phyloP scores from a whole-genome alignment of 495 filamentous ascomycete genomes.

The Podospora pseudopauciseta region DNA sequence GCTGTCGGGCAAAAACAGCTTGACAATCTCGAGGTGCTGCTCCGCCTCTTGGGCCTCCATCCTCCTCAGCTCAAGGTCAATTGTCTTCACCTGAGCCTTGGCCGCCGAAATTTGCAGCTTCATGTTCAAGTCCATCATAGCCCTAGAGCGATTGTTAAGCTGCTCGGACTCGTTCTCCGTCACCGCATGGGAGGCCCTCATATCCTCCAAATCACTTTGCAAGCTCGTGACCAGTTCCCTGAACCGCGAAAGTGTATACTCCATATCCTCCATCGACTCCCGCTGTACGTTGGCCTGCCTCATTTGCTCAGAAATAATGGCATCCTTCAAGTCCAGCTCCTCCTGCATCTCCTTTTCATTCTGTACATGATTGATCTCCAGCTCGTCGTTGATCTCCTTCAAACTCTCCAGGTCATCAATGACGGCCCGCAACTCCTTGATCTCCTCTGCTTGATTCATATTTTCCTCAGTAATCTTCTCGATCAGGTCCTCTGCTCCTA shows the following conservation, averaged over 20 bases:
- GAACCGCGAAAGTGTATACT: constrained; percentile 85
- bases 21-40: constrained; percentile 82
- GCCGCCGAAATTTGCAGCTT: constrained; percentile 84
- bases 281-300: constrained; percentile 64
- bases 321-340: constrained; percentile 80
- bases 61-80: constrained; percentile 82
- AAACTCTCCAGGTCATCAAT: constrained; percentile 83
- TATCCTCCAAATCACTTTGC: constrained; percentile 85
- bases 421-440: constrained; percentile 72
- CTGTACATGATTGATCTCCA: constrained; percentile 89
- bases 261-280: constrained; percentile 74
- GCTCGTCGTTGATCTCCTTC: constrained; percentile 89
- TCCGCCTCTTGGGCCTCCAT: constrained; percentile 86
- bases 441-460: constrained; percentile 71
- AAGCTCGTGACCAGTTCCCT: constrained; percentile 81
- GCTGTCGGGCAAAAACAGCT: constrained; percentile 83
- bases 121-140: constrained; percentile 95
- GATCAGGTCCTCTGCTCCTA: constrained; percentile 87
- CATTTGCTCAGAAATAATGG: constrained; percentile 70
- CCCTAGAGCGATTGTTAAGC: constrained; percentile 74
- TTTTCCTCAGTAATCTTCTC: constrained; percentile 87
- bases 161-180: constrained; percentile 90
- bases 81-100: constrained; percentile 88
- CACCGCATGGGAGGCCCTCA: constrained; percentile 84
- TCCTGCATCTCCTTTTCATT: constrained; percentile 92